A percentile compares a stretch with the other conserved stretches of the same genome.
Conservation (phyloP, 75 land plant species). For the Cupressus sempervirens region DNA sequence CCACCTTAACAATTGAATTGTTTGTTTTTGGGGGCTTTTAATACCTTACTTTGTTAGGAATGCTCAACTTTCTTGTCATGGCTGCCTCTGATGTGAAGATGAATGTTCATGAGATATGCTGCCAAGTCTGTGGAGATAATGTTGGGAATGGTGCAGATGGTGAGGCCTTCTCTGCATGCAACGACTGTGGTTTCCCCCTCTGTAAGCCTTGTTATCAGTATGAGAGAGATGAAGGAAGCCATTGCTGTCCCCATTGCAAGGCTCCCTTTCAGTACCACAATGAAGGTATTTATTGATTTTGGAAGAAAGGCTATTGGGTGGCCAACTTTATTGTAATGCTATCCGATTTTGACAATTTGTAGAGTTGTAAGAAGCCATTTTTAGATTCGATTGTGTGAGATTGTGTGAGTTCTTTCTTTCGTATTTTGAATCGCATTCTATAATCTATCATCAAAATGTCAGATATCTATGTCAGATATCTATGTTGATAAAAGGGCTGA, state of each 20-base stretch:
- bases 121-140: constrained; percentile 70
- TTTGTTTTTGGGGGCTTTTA: neutral
- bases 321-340: neutral
- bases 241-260: constrained; percentile 65
- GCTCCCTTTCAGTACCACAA: constrained; percentile 63
- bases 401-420: no score
- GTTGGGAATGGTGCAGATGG: constrained; percentile 48
- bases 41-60: neutral
- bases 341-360: no score
- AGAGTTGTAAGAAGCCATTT: no score
- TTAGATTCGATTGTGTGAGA: no score
- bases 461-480: no score
- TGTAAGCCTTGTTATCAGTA: constrained; percentile 77
- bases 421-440: no score
- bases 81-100: neutral
- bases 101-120: constrained; percentile 30
- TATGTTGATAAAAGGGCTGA: no score
- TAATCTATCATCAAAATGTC: no score
- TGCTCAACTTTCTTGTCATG: neutral
- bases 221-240: constrained; percentile 59
- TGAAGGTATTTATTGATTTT: constrained; percentile 27
- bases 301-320: no score
- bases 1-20: neutral
- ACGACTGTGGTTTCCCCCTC: constrained; percentile 64
- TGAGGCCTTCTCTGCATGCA: constrained; percentile 57